A percentile compares a stretch with the other conserved stretches of the same genome.
phyloP scores from a whole-genome alignment of 768 basidiomycete genomes.

The Peribolospora kevripleyi region DNA sequence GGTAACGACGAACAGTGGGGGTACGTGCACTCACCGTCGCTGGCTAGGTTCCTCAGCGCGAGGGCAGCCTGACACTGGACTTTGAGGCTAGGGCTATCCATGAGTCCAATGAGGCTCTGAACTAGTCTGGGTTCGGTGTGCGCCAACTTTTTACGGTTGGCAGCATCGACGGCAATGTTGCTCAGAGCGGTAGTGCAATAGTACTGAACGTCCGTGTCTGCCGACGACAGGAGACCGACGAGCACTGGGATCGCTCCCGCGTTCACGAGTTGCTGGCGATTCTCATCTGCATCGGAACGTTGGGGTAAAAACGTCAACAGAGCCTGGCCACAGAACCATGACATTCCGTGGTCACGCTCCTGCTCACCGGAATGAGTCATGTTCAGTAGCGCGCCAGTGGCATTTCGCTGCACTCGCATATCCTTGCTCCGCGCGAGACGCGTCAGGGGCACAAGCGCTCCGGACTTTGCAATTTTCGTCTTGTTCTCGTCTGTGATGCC shows the following conservation, averaged over 20 bases:
- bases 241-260: slow-evolving; percentile 91
- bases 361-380: slow-evolving; percentile 87
- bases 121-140: slow-evolving; percentile 86
- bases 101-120: slow-evolving; percentile 69
- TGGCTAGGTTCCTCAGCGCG: slow-evolving; percentile 84
- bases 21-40: slow-evolving; percentile 42
- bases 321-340: no score
- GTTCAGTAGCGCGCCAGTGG: slow-evolving; percentile 87
- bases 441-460: slow-evolving; percentile 89
- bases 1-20: neutral
- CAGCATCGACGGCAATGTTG: slow-evolving; percentile 94
- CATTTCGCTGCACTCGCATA: slow-evolving; percentile 96
- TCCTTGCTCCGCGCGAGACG: slow-evolving; percentile 91
- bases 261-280: slow-evolving; percentile 90
- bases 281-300: slow-evolving; percentile 44
- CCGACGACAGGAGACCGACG: slow-evolving; percentile 74
- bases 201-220: slow-evolving; percentile 98
- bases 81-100: slow-evolving; percentile 93
- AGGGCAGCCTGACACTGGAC: slow-evolving; percentile 97
- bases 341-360: no score
- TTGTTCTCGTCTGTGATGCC: slow-evolving; percentile 71
- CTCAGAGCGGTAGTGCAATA: slow-evolving; percentile 96
- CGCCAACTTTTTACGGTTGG: slow-evolving; percentile 79
- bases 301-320: neutral
- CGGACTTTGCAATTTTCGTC: slow-evolving; percentile 97